phyloP scores from a whole-genome alignment of 495 filamentous ascomycete genomes.

The Parathielavia appendiculata region DNA sequence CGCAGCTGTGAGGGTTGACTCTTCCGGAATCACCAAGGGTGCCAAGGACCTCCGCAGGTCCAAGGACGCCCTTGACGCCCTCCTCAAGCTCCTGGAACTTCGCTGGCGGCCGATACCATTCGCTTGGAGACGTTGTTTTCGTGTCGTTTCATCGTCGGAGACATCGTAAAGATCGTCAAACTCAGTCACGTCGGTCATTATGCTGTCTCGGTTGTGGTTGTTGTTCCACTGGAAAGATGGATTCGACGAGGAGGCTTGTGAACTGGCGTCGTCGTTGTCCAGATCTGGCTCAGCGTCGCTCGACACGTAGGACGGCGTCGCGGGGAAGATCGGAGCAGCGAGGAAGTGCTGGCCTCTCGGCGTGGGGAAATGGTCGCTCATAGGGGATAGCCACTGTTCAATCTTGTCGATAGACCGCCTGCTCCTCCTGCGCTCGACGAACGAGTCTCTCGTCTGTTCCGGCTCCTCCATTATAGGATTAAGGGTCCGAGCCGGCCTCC shows the following conservation, averaged over 20 bases:
- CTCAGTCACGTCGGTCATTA: conserved; percentile 53
- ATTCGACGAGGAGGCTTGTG: conserved; percentile 46
- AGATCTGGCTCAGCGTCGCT: conserved; percentile 31
- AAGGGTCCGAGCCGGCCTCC: conserved; percentile 58
- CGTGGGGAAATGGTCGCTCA: conserved; percentile 59
- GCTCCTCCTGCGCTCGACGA: conserved; percentile 30
- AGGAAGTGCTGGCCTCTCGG: conserved; percentile 54
- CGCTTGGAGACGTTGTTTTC: conserved; percentile 31
- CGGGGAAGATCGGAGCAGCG: conserved; percentile 48
- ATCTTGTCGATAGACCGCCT: conserved; percentile 47
- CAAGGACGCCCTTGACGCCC: conserved; percentile 24
- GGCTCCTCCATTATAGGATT: conserved; percentile 84
- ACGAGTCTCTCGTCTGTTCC: conserved; percentile 24
- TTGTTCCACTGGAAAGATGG: conserved; percentile 48
- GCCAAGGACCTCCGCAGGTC: conserved; percentile 50
- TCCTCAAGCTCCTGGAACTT: conserved; percentile 31
- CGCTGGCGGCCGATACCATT: conserved; percentile 35
- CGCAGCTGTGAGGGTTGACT: conserved; percentile 22
- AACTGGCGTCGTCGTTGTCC: conserved; percentile 42
- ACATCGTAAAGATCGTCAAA: conserved; percentile 87
- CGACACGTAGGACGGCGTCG: conserved; percentile 40
- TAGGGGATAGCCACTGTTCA: conserved; percentile 52
- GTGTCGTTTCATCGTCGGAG: conserved; percentile 55
- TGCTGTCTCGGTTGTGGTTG: conserved; percentile 39
- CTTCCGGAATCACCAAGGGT: conserved; percentile 63